Evolutionary conservation across 352 stramenopile genomes (phyloP), one percentile per base, ranked within the genome.

Genomic region (Blastocystis sp.): DNA sequence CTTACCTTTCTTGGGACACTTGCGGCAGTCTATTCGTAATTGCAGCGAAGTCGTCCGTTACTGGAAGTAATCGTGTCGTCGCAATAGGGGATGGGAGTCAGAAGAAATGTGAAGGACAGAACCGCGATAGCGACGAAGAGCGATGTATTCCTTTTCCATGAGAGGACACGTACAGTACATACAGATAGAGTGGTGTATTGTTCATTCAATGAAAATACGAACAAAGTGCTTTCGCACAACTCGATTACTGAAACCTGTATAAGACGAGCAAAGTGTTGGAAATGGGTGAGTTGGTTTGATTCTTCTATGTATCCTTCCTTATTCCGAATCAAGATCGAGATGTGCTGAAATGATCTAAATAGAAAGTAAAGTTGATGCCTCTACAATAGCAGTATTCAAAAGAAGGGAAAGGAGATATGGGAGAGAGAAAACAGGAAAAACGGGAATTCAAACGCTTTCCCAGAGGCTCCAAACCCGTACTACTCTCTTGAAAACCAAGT

Each of bases 1-100:
- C 19, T 23, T 76, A 0, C 66, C 66, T 38, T 28, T 17, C 2
- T 59, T 76, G 2, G 48, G 48, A 56, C 66, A 76, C 19, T 40
- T 40, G n/a, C 66, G 66, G 23, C 66, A 76, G 1, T 56, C 66
- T 76, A n/a, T 7, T 21, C n/a, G 5, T 59, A 10, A 38, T 59
- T 17, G 4, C 1, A 48, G 7, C n/a, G 28, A 38, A 60, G 2
- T 9, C 4, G 23, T 48, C 11, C 38, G 4, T n/a, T 56, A 76
- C 66, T 17, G 41, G 14, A 19, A 3, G 41, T 76, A 41, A 59
- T 41, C 3, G 48, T 17, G 48, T 48, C 40, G 2, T 76, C 66
- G 52, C 66, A 76, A 23, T 76, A 76, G 38, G 66, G 66, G 53
- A 76, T 23, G n/a, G 66, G 66, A 48, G 28, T 56, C 3, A 76